Base-by-base conservation (phyloP, 805 yeast species). In the Monosporozyma aerobia region DNA sequence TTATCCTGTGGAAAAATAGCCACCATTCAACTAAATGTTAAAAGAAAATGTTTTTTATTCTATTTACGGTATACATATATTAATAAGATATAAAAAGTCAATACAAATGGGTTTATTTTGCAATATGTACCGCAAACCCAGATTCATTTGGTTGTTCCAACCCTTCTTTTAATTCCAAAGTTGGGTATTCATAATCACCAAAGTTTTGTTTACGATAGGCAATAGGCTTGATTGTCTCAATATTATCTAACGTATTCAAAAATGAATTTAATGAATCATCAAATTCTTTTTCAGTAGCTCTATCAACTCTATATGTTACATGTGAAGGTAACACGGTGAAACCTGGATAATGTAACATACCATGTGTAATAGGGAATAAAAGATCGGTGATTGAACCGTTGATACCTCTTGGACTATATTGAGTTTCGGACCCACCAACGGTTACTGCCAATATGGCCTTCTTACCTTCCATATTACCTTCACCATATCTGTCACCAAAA, bases 321-420 rank as follows among this genome's bases (percentile, higher is more conserved):
- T 58, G 51, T 2, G 63, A 54, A n/a, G 63, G 65, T 39, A 64
- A 53, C 2, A 58, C 63, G 3, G 30, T 45, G 30, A 56, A 61
- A 2, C 67, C 67, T 4, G 62, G 47, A 48, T 57, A 61, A 48
- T 30, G 61, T 8, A 63, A 50, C 8, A 61, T 51, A 13, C 60
- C 59, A 39, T 62, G 64, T 19, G 55, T 58, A 19, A 64, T 57
- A 7, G 64, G 64, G 40, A 51, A 64, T 25, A 62, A 52, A 7
- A 63, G 1, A 37, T 62, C 60, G 9, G 59, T 60, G 1, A 62
- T 53, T 4, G 53, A 49, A 4, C 67, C 65, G 39, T 54, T 56
- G 14, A 63, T 53, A 27, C 64, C 63, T 29, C 63, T 52, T n/a
- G 54, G 39, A 14, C 52, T 23, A 32, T 56, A 61, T n/a, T 56